phyloP scores from a whole-genome alignment of 176 grass and related monocot genomes.

The Oryza meyeriana region DNA sequence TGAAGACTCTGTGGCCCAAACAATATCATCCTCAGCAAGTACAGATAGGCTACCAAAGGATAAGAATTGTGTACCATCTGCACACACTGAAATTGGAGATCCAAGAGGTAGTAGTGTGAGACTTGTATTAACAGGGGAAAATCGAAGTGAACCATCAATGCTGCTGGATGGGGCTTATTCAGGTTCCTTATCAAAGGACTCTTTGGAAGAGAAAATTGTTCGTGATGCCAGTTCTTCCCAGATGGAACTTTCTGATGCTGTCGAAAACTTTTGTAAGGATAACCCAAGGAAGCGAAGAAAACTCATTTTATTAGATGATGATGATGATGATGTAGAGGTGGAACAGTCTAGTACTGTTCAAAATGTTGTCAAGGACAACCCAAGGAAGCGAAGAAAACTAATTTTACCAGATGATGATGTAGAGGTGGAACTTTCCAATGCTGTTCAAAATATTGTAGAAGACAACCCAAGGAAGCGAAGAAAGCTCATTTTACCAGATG shows the following conservation, averaged over 20 bases:
- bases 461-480: slow-evolving; percentile 12
- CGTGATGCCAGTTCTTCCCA: background rate
- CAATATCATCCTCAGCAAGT: slow-evolving; percentile 2
- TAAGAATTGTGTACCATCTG: background rate
- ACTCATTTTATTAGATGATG: slow-evolving; percentile 2
- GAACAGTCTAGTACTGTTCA: background rate
- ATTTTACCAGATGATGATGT: slow-evolving; percentile 9
- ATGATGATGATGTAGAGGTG: slow-evolving; percentile 2
- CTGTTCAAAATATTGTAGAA: slow-evolving; percentile 3
- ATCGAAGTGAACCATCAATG: slow-evolving; percentile 4
- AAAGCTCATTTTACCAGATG: background rate
- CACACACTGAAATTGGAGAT: background rate
- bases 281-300: slow-evolving; percentile 9
- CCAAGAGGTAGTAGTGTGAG: background rate
- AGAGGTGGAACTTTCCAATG: background rate
- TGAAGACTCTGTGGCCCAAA: background rate
- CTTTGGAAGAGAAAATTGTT: background rate
- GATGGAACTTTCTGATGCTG: background rate
- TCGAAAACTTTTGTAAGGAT: slow-evolving; percentile 11
- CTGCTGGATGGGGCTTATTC: background rate
- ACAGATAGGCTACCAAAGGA: background rate
- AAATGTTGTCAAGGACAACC: slow-evolving; percentile 16
- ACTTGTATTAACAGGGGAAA: background rate
- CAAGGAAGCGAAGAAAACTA: slow-evolving; percentile 2
- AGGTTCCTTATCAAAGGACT: background rate